Conservation (phyloP, 2,329 filamentous ascomycete genomes). For the Dendrostoma leiphaemia region DNA sequence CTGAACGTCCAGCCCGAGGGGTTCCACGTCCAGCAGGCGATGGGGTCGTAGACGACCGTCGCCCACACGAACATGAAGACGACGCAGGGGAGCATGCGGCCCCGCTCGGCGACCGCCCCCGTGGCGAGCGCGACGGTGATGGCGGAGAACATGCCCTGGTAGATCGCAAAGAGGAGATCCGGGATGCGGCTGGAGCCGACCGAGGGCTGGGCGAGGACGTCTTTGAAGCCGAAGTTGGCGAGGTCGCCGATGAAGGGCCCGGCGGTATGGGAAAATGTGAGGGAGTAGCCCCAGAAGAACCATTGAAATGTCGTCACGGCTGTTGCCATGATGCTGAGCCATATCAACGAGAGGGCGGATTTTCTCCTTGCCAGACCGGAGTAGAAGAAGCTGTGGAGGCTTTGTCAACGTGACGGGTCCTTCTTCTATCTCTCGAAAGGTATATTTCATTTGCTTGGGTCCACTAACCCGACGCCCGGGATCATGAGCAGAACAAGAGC, state of each 20-base stretch:
- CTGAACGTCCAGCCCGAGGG: conserved; percentile 68
- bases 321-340: conserved; percentile 78
- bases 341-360: conserved; percentile 82
- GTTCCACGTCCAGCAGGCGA: conserved; percentile 80
- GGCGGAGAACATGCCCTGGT: conserved; percentile 85
- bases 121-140: conserved; percentile 74
- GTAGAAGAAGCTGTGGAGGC: conserved; percentile 97
- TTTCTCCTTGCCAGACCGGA: conserved; percentile 86
- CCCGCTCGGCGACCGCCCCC: conserved; percentile 60
- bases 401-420: too few relatives aligned
- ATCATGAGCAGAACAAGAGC: conserved; percentile 90
- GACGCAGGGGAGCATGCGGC: conserved; percentile 57
- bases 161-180: conserved; percentile 80
- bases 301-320: conserved; percentile 84
- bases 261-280: conserved; percentile 79
- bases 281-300: conserved; percentile 94
- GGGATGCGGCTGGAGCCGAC: conserved; percentile 71
- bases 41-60: conserved; percentile 69
- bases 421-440: too few relatives aligned
- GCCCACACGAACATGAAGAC: conserved; percentile 71
- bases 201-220: conserved; percentile 73
- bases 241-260: conserved; percentile 77
- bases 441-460: too few relatives aligned
- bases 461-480: conserved; percentile 82
- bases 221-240: conserved; percentile 76